Conservation (phyloP, 495 filamentous ascomycete species). For the Terfezia boudieri region DNA sequence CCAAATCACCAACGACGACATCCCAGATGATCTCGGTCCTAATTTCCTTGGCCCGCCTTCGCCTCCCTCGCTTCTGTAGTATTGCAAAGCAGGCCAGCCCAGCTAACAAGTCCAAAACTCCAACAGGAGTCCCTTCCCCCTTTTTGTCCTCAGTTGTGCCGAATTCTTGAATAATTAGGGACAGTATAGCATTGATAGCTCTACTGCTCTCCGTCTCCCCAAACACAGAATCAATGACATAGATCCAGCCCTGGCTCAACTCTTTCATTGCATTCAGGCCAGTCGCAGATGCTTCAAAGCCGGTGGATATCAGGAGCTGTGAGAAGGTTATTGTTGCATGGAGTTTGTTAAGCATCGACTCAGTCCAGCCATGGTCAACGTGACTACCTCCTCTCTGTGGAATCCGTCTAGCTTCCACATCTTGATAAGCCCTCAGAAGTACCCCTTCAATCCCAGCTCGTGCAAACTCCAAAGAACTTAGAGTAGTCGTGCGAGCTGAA, state of each 20-base stretch:
- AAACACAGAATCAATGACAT: conserved; percentile 48
- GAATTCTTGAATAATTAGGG: conserved; percentile 49
- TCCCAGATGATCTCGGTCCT: conserved; percentile 52
- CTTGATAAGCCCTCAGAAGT: conserved; percentile 42
- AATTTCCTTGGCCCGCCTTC: conserved; percentile 34
- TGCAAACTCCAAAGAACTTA: conserved; percentile 47
- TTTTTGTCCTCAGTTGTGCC: conserved; percentile 29
- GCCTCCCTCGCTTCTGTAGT: conserved; percentile 44
- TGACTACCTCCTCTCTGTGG: conserved; percentile 2
- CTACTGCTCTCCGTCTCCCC: conserved; percentile 59
- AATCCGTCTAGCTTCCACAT: conserved; percentile 24
- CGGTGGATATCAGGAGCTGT: conserved; percentile 24
- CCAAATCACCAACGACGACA: conserved; percentile 41
- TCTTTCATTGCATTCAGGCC: conserved; percentile 37
- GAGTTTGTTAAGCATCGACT: conserved; percentile 4
- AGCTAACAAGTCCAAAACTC: conserved; percentile 41
- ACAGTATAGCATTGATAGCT: conserved; percentile 59
- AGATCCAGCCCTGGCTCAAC: conserved; percentile 41
- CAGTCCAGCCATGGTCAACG: conserved; percentile 9
- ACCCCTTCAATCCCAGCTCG: conserved; percentile 44
- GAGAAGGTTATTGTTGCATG: conserved; percentile 18
- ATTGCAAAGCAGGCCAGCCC: conserved; percentile 50
- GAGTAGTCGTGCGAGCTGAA: conserved; percentile 41
- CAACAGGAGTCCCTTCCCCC: conserved; percentile 34
- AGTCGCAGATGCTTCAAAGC: conserved; percentile 47